These are phyloP conservation scores for Xylariaceae sp. DNA, from an alignment of 2,329 filamentous ascomycete genomes.

Conservation along the genomic window DNA sequence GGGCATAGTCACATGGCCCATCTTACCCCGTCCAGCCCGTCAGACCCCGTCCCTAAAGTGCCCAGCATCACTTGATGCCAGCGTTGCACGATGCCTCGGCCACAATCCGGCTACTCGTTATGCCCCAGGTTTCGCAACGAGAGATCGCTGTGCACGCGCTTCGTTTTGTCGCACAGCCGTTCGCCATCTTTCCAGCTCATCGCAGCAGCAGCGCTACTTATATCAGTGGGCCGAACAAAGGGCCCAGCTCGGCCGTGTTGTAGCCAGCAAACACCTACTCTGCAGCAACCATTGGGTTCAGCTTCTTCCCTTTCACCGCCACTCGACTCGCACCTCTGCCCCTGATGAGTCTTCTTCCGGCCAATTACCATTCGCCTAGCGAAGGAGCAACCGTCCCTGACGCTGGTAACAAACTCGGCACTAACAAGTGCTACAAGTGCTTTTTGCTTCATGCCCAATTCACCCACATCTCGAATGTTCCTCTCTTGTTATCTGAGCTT, in stretches of 20 bases:
- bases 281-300: constrained; percentile 2
- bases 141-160: background rate
- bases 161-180: background rate
- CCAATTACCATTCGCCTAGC: background rate
- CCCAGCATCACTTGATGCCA: constrained; percentile 18
- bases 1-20: constrained; percentile 18
- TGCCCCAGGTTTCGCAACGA: constrained; percentile 1
- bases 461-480: constrained; percentile 11
- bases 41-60: constrained; percentile 12
- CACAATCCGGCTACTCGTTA: constrained; percentile 12
- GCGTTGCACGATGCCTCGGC: constrained; percentile 17
- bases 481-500: constrained; percentile 20
- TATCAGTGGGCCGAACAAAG: constrained; percentile 7
- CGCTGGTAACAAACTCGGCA: constrained; percentile 17
- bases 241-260: background rate
- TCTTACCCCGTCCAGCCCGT: constrained; percentile 13
- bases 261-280: background rate
- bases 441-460: constrained; percentile 12
- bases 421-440: background rate
- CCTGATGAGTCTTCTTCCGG: background rate
- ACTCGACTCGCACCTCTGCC: constrained; percentile 6
- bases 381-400: background rate
- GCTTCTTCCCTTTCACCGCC: constrained; percentile 18
- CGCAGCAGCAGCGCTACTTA: background rate
- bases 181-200: constrained; percentile 7